These are phyloP conservation scores for Clavulina sp. DNA, from an alignment of 768 basidiomycete genomes.

Conservation along the genomic window DNA sequence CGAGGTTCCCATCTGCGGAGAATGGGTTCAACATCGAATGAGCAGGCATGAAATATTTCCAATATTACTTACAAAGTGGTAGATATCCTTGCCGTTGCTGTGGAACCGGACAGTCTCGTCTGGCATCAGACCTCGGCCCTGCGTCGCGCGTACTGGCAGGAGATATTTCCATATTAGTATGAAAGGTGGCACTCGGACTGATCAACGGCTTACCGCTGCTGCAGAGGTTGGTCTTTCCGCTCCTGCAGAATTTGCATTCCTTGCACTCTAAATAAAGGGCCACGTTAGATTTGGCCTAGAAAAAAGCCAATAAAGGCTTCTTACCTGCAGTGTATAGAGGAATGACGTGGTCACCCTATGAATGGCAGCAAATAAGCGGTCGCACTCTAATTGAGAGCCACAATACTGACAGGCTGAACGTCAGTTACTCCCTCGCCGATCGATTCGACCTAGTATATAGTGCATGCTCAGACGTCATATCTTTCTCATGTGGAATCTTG, in stretches of 20 bases:
- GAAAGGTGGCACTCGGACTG: not conserved
- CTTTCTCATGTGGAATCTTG: not conserved
- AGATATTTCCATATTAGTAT: conserved; percentile 2
- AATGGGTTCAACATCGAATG: not conserved
- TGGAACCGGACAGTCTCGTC: conserved; percentile 79
- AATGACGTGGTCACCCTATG: conserved; percentile 84
- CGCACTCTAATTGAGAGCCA: not conserved
- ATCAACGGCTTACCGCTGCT: conserved; percentile 46
- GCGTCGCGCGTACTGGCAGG: conserved; percentile 64
- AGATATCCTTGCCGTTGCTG: conserved; percentile 67
- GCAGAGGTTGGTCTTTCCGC: conserved; percentile 97
- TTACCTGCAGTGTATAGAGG: conserved; percentile 88
- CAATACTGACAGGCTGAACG: conserved; percentile 34
- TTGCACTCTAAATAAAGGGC: conserved; percentile 57
- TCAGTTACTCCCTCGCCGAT: conserved; percentile 87
- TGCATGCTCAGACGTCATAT: not conserved
- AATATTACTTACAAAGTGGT: conserved; percentile 62
- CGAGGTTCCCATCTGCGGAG: conserved; percentile 82
- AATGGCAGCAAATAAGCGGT: not conserved
- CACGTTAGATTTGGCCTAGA: not conserved
- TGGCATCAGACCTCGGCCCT: conserved; percentile 91
- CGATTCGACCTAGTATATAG: conserved; percentile 62
- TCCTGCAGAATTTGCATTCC: conserved; percentile 98
- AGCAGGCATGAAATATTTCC: not conserved
- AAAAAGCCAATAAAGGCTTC: conserved; percentile 11